Conservation (phyloP, 495 filamentous ascomycete genomes). For the Hypoxylon cercidicola region DNA sequence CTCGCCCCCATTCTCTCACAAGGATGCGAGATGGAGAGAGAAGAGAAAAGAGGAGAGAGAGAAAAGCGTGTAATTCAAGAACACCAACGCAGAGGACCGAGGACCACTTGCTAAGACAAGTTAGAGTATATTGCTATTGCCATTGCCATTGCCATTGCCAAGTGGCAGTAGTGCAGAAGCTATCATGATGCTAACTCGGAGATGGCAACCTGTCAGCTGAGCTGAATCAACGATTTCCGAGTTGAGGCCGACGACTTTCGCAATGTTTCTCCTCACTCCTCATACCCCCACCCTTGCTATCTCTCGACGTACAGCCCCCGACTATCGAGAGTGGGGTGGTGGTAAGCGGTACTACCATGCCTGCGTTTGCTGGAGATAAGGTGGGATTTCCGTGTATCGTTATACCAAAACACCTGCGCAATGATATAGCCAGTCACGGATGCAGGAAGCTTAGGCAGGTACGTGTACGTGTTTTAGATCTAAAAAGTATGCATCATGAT, state of each 20-base stretch:
- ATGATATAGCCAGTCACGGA: not conserved
- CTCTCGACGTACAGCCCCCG: not conserved
- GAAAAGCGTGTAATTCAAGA: slow-evolving; percentile 1
- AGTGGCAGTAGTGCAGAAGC: not conserved
- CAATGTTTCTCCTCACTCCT: not conserved
- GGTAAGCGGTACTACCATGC: not conserved
- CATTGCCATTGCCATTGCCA: slow-evolving; percentile 7
- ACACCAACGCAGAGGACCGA: not conserved
- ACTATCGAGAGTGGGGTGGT: slow-evolving; percentile 22
- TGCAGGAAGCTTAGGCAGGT: not conserved
- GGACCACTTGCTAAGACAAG: slow-evolving; percentile 9
- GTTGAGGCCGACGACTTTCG: not conserved
- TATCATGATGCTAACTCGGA: not conserved
- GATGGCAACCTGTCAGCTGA: not conserved
- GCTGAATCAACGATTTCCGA: not conserved
- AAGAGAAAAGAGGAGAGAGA: slow-evolving; percentile 10
- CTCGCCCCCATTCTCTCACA: slow-evolving; percentile 36
- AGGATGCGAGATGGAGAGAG: not conserved
- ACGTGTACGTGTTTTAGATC: not conserved
- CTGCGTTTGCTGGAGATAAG: slow-evolving; percentile 25
- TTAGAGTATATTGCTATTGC: slow-evolving; percentile 4
- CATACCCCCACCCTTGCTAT: slow-evolving; percentile 20
- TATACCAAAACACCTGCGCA: not conserved
- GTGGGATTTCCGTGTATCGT: not conserved
- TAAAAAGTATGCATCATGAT: too few relatives aligned